Conservation (phyloP, 2,329 filamentous ascomycete genomes). For the Aspergillus tanneri region DNA sequence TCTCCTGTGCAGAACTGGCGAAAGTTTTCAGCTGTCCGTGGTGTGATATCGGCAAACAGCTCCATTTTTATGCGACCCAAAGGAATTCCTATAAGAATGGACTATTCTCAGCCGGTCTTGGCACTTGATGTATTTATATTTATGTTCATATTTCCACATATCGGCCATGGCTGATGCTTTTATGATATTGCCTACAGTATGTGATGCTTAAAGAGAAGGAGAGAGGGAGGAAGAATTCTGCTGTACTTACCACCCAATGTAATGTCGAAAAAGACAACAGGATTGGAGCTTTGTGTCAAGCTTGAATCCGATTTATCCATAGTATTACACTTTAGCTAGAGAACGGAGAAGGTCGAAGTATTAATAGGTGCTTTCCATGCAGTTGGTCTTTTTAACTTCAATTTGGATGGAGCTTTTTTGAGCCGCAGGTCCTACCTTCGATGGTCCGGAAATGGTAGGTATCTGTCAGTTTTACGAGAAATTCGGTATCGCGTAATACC, state of each 20-base stretch:
- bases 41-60: conserved; percentile 79
- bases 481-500: no score
- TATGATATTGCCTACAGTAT: not conserved
- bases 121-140: not conserved
- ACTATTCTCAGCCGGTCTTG: conserved; percentile 1
- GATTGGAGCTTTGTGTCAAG: conserved; percentile 29
- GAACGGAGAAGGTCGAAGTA: not conserved
- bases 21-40: conserved; percentile 93
- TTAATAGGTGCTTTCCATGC: not conserved
- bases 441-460: no score
- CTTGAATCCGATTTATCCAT: conserved; percentile 5
- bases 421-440: no score
- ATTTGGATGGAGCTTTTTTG: no score
- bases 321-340: not conserved
- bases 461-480: no score
- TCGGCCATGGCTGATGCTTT: not conserved
- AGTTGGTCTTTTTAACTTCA: not conserved
- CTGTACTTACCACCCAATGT: conserved; percentile 47
- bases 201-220: no score
- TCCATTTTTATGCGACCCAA: conserved; percentile 87
- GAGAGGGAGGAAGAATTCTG: no score
- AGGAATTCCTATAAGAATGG: conserved; percentile 66
- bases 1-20: conserved; percentile 96
- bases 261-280: conserved; percentile 52
- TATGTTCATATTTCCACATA: not conserved